These are phyloP conservation scores for Sarocladium kiliense DNA, from an alignment of 2,329 filamentous ascomycete genomes.

Conservation along the genomic window DNA sequence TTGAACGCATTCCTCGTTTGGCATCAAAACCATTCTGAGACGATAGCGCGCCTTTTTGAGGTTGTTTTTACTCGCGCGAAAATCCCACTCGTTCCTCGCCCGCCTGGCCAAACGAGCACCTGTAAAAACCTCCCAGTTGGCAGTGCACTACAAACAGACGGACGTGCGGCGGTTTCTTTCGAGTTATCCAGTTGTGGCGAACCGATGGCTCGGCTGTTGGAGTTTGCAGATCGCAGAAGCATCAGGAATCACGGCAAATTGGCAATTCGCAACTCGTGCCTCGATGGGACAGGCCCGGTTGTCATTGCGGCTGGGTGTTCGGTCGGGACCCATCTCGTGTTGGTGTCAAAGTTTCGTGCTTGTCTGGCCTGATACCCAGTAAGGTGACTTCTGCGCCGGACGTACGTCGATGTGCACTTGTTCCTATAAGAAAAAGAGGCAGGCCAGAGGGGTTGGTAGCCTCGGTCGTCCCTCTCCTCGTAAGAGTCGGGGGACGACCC, in stretches of 20 bases:
- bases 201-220: background rate
- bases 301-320: background rate
- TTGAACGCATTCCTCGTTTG: constrained; percentile 38
- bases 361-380: constrained; percentile 53
- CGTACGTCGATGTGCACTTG: background rate
- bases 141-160: constrained; percentile 79
- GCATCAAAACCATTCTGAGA: constrained; percentile 41
- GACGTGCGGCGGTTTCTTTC: constrained; percentile 27
- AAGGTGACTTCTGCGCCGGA: background rate
- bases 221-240: constrained; percentile 6
- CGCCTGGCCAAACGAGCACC: constrained; percentile 12
- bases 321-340: constrained; percentile 77
- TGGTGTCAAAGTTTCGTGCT: constrained; percentile 92
- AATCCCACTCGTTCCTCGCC: constrained; percentile 55
- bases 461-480: constrained; percentile 46
- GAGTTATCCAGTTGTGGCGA: background rate
- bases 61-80: constrained; percentile 86
- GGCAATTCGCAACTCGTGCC: background rate
- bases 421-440: constrained; percentile 7
- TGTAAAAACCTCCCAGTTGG: constrained; percentile 90
- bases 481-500: constrained; percentile 46
- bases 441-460: constrained; percentile 28
- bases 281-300: constrained; percentile 2
- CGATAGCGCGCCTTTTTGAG: constrained; percentile 81
- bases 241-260: constrained; percentile 2